Base-by-base conservation (phyloP, 306 rosid species). In the Dalbergia cultrata region DNA sequence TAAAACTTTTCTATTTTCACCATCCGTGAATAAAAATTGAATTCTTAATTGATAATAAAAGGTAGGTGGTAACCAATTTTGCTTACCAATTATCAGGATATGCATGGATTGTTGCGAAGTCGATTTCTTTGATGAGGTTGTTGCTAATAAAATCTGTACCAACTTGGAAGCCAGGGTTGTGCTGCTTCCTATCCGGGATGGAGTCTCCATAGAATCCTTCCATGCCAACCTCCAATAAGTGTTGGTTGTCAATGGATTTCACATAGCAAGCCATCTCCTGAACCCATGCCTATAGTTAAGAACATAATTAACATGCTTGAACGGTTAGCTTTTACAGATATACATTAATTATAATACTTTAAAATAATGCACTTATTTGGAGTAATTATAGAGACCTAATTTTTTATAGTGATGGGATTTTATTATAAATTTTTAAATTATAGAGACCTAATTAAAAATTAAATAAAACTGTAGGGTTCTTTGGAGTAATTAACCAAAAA, bases 171-270 rank as follows among this genome's bases (percentile, higher is more conserved):
- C 87, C 86, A 52, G 92, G 92, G 68, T 87, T 92, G 77, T 71
- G 80, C 66, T 87, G 88, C 77, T 70, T 86, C 80, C 85, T 86
- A 4, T 79, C 89, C 13, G 84, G 78, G 7, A 50, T 81, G 10
- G 90, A 86, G 64, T 82, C 85, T 16, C 95, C 92, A 74, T 90
- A 86, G 59, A 92, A 92, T 19, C 95, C 97, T 81, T 90, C 97
- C 88, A 90, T 82, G 33, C 97, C 92, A 79, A 90, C 79, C 56
- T 69, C 88, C 62, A 92, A 54, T 41, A 90, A 78, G 86, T 89
- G 95, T 14, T 81, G 59, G 0, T 58, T 62, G 78, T 90, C 93
- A 11, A 90, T 64, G 12, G 86, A 90, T 62, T 89, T 92, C 75
- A 86, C 87, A 76, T 79, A 77, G 16, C 74, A 17, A 63, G 88